Evolutionary conservation across 495 filamentous ascomycete genomes (phyloP).

Genomic region (Lophiostoma macrostomum): DNA sequence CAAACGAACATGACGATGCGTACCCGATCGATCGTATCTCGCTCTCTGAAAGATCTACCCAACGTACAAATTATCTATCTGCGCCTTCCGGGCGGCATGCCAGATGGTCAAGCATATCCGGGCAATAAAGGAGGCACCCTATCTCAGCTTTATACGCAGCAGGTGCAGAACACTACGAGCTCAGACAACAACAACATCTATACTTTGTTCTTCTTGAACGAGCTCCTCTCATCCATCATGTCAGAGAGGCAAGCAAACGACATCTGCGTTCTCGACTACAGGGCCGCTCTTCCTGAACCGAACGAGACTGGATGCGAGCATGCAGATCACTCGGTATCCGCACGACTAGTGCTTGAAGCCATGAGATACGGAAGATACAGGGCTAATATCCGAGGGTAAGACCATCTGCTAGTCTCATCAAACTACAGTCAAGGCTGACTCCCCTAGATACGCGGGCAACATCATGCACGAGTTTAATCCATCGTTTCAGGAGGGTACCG

Average conservation of each 20-base stretch:
- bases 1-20: constrained; percentile 1
- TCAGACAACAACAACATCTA: constrained; percentile 6
- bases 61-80: constrained; percentile 16
- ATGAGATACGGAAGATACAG: background rate
- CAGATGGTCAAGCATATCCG: constrained; percentile 10
- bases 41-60: constrained; percentile 2
- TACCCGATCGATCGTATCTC: background rate
- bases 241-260: constrained; percentile 2
- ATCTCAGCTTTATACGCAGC: constrained; percentile 51
- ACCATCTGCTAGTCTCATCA: background rate
- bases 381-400: constrained; percentile 8
- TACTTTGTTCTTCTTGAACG: constrained; percentile 1
- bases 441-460: constrained; percentile 4
- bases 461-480: constrained; percentile 11
- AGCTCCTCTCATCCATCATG: background rate
- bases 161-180: constrained; percentile 34
- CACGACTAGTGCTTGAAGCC: constrained; percentile 9
- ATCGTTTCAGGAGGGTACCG: background rate
- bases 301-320: constrained; percentile 6
- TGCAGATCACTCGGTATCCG: constrained; percentile 16
- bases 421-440: background rate
- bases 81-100: constrained; percentile 8
- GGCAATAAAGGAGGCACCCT: constrained; percentile 59
- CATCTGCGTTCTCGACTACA: constrained; percentile 15
- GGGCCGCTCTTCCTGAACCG: constrained; percentile 2